Evolutionary conservation across 345 rosid genomes (phyloP).

Genomic region (Bruguiera sexangula): DNA sequence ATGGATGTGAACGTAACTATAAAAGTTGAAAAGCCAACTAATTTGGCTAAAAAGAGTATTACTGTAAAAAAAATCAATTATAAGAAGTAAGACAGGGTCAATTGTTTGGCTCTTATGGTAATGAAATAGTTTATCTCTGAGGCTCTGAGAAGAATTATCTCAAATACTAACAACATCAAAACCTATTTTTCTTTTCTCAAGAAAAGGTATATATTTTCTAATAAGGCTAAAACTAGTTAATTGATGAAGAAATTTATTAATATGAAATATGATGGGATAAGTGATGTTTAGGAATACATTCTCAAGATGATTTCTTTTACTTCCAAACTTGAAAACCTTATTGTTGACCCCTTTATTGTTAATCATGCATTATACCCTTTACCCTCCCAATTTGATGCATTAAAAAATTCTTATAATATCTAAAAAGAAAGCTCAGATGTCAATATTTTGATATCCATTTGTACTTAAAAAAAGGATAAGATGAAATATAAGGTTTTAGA

Average conservation of each 20-base stretch:
- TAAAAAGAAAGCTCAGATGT: not conserved
- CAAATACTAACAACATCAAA: not conserved
- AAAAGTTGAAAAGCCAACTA: not conserved
- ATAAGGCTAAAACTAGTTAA: not conserved
- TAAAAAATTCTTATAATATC: not conserved
- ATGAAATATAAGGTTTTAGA: too few species aligned
- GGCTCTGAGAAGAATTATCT: not conserved
- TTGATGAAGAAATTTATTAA: not conserved
- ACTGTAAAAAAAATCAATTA: not conserved
- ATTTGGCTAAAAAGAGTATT: not conserved
- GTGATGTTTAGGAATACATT: not conserved
- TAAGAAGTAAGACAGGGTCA: not conserved
- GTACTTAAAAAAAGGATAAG: too few species aligned
- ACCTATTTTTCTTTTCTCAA: not conserved
- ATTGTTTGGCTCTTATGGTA: not conserved
- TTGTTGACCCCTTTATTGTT: not conserved
- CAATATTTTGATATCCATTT: too few species aligned
- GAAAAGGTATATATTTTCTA: not conserved
- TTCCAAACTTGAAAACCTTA: not conserved
- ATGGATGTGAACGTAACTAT: not conserved
- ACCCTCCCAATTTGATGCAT: not conserved
- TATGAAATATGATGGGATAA: not conserved
- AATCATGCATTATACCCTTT: not conserved
- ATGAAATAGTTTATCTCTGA: conserved; percentile 1
- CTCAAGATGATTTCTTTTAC: not conserved